These are phyloP conservation scores for Cladophialophora psammophila DNA, from an alignment of 2,329 filamentous ascomycete species.

Conservation along the genomic window DNA sequence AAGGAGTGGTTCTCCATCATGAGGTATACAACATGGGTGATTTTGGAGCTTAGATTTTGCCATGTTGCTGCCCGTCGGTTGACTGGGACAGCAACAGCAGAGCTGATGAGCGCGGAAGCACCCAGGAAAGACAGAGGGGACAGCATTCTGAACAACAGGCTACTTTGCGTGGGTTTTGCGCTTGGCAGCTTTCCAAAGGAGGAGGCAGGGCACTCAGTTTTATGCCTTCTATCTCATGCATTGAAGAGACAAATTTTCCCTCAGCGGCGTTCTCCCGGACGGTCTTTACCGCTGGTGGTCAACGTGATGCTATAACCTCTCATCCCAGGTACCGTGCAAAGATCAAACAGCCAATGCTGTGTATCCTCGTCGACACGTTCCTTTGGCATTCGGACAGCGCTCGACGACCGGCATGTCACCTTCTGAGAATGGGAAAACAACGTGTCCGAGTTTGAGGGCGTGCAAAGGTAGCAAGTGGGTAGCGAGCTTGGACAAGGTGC, in stretches of 20 bases:
- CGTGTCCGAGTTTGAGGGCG: background rate
- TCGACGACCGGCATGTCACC: slow-evolving; percentile 4
- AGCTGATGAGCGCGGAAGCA: slow-evolving; percentile 26
- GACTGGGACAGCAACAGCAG: slow-evolving; percentile 22
- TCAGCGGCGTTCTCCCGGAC: background rate
- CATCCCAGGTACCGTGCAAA: background rate
- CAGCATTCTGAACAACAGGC: slow-evolving; percentile 19
- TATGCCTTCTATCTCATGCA: slow-evolving; percentile 5
- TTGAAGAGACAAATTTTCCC: background rate
- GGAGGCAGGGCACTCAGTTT: background rate
- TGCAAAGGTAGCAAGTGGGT: background rate
- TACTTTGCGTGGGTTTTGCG: background rate
- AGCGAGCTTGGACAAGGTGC: background rate
- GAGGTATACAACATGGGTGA: slow-evolving; percentile 31
- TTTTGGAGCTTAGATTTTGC: slow-evolving; percentile 29
- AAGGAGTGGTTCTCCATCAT: slow-evolving; percentile 34
- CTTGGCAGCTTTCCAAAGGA: background rate
- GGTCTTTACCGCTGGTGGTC: background rate
- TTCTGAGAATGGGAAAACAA: slow-evolving; percentile 13
- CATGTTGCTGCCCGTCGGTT: slow-evolving; percentile 22
- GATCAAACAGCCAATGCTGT: slow-evolving; percentile 3
- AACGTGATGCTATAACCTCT: background rate
- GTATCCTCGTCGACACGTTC: slow-evolving; percentile 8
- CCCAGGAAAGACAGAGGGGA: slow-evolving; percentile 14
- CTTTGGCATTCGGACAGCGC: background rate